These are phyloP conservation scores for Dioszegia aurantiaca DNA, from an alignment of 768 basidiomycete genomes.

Conservation along the genomic window DNA sequence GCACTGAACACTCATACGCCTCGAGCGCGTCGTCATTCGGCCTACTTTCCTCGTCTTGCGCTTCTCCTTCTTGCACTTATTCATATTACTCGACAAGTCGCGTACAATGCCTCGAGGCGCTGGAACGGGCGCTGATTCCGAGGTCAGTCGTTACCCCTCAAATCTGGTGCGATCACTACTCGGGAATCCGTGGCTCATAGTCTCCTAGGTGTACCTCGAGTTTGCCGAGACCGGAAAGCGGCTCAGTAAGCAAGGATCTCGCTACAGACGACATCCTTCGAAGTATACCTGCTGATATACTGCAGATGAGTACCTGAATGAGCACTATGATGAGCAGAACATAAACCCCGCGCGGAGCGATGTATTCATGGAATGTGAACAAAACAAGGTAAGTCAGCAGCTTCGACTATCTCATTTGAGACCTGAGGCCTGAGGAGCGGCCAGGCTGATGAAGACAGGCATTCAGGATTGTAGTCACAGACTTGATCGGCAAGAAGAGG, in stretches of 20 bases:
- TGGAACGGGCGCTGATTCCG: background rate
- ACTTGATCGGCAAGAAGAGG: background rate
- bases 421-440: too few relatives aligned
- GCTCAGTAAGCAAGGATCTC: background rate
- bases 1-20: too few relatives aligned
- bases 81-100: background rate
- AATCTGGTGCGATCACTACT: background rate
- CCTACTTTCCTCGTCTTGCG: too few relatives aligned
- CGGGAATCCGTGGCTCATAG: background rate
- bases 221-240: background rate
- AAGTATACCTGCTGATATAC: too few relatives aligned
- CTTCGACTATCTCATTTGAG: too few relatives aligned
- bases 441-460: background rate
- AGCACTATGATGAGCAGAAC: too few relatives aligned
- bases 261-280: too few relatives aligned
- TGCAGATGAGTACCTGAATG: too few relatives aligned
- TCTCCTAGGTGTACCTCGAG: background rate
- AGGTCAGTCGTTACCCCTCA: background rate
- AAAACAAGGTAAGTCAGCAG: background rate
- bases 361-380: background rate
- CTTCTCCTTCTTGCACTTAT: too few relatives aligned
- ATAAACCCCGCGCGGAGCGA: background rate
- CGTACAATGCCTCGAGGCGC: background rate
- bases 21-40: too few relatives aligned
- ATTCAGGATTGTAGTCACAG: background rate